phyloP scores from a whole-genome alignment of 805 yeast genomes.

The Hyphopichia homilentoma region DNA sequence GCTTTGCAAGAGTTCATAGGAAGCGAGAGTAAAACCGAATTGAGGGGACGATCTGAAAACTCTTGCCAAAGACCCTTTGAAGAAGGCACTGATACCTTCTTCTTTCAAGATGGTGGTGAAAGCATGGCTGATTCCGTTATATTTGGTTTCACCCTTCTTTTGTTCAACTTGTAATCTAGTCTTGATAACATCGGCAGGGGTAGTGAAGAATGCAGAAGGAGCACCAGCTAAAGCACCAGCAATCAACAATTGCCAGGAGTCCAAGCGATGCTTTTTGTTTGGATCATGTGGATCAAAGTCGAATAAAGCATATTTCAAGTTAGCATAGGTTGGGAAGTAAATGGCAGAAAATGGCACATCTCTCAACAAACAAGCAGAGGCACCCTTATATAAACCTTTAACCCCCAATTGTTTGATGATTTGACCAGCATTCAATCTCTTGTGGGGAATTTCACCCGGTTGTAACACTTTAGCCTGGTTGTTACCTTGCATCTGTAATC shows the following conservation, averaged over 20 bases:
- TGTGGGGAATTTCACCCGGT: conserved; percentile 39
- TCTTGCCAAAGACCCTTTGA: conserved; percentile 96
- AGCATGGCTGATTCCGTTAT: conserved; percentile 76
- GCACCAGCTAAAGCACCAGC: conserved; percentile 97
- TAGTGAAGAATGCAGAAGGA: conserved; percentile 95
- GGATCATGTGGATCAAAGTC: conserved; percentile 73
- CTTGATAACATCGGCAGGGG: conserved; percentile 96
- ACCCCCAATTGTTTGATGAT: conserved; percentile 79
- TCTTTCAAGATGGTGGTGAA: conserved; percentile 67
- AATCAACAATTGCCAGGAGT: conserved; percentile 76
- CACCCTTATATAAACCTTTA: conserved; percentile 87
- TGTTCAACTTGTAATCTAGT: conserved; percentile 89
- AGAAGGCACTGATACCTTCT: conserved; percentile 83
- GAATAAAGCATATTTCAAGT: conserved; percentile 77
- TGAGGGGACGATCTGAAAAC: conserved; percentile 95
- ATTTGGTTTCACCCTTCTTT: conserved; percentile 70
- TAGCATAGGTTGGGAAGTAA: conserved; percentile 96
- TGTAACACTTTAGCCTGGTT: conserved; percentile 28
- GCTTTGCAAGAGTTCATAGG: conserved; percentile 85
- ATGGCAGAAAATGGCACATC: conserved; percentile 97
- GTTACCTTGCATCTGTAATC: conserved; percentile 88
- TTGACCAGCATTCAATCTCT: conserved; percentile 54
- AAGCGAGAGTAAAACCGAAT: conserved; percentile 96
- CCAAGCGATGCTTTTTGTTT: conserved; percentile 54
- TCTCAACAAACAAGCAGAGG: conserved; percentile 83